A percentile compares a stretch with the other conserved stretches of the same genome.
phyloP scores from a whole-genome alignment of 73 alveolate species.

The Tetrahymena borealis region DNA sequence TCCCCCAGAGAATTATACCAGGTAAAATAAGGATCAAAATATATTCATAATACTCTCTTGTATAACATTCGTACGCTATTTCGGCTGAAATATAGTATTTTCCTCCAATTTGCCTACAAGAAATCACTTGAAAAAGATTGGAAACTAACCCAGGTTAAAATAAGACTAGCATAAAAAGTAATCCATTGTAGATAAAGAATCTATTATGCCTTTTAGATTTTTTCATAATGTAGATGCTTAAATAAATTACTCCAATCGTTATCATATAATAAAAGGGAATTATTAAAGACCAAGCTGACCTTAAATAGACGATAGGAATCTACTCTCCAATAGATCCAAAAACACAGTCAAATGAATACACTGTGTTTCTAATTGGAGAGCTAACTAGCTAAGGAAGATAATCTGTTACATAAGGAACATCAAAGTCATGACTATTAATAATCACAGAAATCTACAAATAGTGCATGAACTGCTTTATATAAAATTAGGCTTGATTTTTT shows the following conservation, averaged over 20 bases:
- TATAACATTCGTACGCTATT: background rate
- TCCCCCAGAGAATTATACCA: background rate
- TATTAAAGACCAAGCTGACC: background rate
- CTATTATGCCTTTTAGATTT: background rate
- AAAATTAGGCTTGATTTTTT: background rate
- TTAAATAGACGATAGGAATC: background rate
- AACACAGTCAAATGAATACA: background rate
- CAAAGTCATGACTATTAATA: background rate
- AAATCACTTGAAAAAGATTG: background rate
- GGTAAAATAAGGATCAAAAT: background rate
- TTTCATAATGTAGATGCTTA: background rate
- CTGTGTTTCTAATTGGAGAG: background rate
- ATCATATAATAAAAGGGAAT: background rate
- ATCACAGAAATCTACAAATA: background rate
- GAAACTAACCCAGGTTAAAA: background rate
- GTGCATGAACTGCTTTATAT: background rate
- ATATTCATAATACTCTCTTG: background rate
- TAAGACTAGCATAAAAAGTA: background rate
- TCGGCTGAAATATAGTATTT: background rate
- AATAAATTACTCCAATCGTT: background rate
- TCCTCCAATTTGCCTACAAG: background rate
- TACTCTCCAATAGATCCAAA: background rate
- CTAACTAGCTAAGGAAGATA: background rate
- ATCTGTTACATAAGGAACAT: background rate
- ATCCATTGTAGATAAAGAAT: background rate